phyloP scores from a whole-genome alignment of 352 stramenopile species.

The Aphanomyces stellatus region DNA sequence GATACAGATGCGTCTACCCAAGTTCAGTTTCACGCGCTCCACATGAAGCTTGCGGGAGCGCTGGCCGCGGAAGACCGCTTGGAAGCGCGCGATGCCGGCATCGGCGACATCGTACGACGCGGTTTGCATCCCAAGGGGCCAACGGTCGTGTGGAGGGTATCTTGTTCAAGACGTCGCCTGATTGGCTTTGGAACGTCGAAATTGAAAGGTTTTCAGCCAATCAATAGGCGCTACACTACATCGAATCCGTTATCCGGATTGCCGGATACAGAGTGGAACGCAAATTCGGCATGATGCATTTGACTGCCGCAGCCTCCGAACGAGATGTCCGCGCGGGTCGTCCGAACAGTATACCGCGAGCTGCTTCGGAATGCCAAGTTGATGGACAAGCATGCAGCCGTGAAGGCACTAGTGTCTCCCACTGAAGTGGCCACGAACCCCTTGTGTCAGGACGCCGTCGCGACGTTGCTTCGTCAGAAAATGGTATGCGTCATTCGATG shows the following conservation, averaged over 20 bases:
- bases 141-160: too few relatives aligned
- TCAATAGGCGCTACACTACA: too few relatives aligned
- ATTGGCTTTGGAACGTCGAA: too few relatives aligned
- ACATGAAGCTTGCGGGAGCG: slow-evolving; percentile 47
- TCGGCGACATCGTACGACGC: background rate
- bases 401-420: slow-evolving; percentile 55
- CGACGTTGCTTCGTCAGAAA: slow-evolving; percentile 31
- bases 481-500: slow-evolving; percentile 25
- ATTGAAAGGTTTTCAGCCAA: too few relatives aligned
- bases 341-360: slow-evolving; percentile 50
- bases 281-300: too few relatives aligned
- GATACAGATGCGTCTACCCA: slow-evolving; percentile 29
- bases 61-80: slow-evolving; percentile 47
- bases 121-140: too few relatives aligned
- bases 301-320: too few relatives aligned
- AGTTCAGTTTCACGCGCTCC: slow-evolving; percentile 35
- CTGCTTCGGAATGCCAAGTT: slow-evolving; percentile 40
- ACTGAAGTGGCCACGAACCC: slow-evolving; percentile 22
- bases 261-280: background rate
- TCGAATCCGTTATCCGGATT: background rate
- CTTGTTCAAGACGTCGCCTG: too few relatives aligned
- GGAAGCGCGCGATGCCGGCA: slow-evolving; percentile 32
- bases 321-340: background rate
- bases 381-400: slow-evolving; percentile 45
- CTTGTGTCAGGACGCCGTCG: background rate